Percentiles rank a stretch among this genome's conserved stretches.
Evolutionary conservation across 345 rosid species (phyloP).

Genomic region (Excoecaria cochinchinensis): DNA sequence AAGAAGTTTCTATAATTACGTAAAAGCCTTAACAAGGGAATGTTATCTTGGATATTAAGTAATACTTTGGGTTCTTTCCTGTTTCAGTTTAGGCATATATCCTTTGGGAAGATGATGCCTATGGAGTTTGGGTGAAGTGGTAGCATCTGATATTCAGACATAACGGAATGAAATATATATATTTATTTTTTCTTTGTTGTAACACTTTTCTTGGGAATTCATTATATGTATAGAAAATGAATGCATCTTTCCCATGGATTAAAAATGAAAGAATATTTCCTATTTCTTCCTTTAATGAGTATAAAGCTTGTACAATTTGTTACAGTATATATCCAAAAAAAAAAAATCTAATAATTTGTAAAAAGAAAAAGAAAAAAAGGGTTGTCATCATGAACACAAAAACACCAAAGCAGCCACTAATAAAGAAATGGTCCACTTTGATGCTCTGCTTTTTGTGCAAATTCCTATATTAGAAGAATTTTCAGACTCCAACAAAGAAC

Average conservation of each 20-base stretch:
- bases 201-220: no score
- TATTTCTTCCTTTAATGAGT: not conserved
- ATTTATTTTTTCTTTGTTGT: no score
- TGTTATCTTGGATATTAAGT: not conserved
- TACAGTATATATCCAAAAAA: not conserved
- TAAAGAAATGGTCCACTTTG: constrained; percentile 32
- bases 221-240: not conserved
- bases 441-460: constrained; percentile 14
- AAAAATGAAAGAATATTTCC: not conserved
- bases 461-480: constrained; percentile 44
- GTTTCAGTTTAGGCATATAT: not conserved
- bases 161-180: no score
- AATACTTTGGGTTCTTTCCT: constrained; percentile 3
- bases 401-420: constrained; percentile 36
- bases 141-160: no score
- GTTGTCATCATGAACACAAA: not conserved
- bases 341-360: not conserved
- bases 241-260: not conserved
- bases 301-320: constrained; percentile 1
- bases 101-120: not conserved
- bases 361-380: not conserved
- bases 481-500: constrained; percentile 57
- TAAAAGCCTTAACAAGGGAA: no score
- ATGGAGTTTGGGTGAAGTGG: not conserved
- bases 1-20: not conserved